These are phyloP conservation scores for Phytopythium montanum DNA, from an alignment of 352 stramenopile species.

Conservation along the genomic window DNA sequence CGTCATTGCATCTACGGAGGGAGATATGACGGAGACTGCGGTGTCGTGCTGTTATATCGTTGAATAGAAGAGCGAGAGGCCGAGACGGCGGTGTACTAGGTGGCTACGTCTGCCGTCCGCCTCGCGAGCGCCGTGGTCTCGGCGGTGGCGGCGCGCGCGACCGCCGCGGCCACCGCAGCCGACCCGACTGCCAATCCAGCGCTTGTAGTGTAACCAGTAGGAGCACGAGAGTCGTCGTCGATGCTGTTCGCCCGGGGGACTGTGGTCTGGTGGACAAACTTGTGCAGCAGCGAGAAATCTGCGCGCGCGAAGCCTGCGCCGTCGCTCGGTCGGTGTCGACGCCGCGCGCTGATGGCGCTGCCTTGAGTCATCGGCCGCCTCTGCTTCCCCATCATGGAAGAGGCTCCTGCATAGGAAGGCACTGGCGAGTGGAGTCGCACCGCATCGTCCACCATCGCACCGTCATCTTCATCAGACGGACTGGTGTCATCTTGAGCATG, in stretches of 20 bases:
- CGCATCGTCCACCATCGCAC: not conserved
- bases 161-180: not conserved
- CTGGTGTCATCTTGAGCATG: not conserved
- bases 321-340: conserved; percentile 28
- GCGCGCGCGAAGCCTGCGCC: conserved; percentile 16
- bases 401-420: not conserved
- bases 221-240: not conserved
- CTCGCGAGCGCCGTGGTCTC: conserved; percentile 4
- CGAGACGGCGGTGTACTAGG: not conserved
- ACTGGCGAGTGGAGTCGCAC: no score
- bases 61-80: not conserved
- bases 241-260: not conserved
- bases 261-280: conserved; percentile 58
- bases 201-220: not conserved
- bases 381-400: conserved; percentile 15
- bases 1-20: no score
- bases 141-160: not conserved
- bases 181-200: conserved; percentile 6
- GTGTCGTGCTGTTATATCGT: not conserved
- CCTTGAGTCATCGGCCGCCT: conserved; percentile 45
- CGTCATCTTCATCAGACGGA: not conserved
- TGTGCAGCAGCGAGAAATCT: conserved; percentile 66
- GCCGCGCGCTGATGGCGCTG: conserved; percentile 22
- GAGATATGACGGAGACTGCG: not conserved
- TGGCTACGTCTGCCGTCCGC: conserved; percentile 3